Percentiles rank a stretch among this genome's conserved stretches.
phyloP scores from a whole-genome alignment of 345 rosid genomes.

The Rhodamnia rubescens region DNA sequence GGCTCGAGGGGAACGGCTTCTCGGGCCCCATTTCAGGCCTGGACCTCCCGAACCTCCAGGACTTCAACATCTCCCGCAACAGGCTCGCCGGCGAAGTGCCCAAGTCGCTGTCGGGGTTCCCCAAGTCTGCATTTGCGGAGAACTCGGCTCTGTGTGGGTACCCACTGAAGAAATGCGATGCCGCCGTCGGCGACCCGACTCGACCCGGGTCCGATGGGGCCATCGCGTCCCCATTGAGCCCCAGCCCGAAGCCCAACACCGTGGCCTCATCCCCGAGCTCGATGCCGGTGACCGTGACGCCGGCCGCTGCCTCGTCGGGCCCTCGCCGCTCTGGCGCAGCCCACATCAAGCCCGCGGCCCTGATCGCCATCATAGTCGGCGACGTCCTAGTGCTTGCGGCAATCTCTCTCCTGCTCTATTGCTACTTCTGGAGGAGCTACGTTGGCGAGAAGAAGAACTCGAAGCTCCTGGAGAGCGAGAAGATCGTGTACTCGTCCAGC shows the following conservation, averaged over 20 bases:
- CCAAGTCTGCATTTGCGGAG: slow-evolving; percentile 39
- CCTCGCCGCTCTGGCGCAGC: slow-evolving; percentile 5
- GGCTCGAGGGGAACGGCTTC: slow-evolving; percentile 54
- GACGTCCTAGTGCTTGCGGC: slow-evolving; percentile 50
- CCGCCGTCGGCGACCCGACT: slow-evolving; percentile 26
- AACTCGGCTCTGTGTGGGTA: slow-evolving; percentile 65
- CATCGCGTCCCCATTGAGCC: slow-evolving; percentile 42
- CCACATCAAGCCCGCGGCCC: slow-evolving; percentile 43
- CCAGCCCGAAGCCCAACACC: slow-evolving; percentile 19
- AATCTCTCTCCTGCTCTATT: slow-evolving; percentile 68
- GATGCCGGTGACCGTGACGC: slow-evolving; percentile 8
- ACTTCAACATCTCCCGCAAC: slow-evolving; percentile 68
- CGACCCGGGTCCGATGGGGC: slow-evolving; percentile 62
- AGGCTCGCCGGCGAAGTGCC: slow-evolving; percentile 61
- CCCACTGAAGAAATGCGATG: slow-evolving; percentile 39
- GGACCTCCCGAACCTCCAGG: slow-evolving; percentile 47
- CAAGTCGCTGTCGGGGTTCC: slow-evolving; percentile 42
- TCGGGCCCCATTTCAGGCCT: slow-evolving; percentile 39
- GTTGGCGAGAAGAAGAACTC: slow-evolving; percentile 44
- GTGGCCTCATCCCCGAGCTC: slow-evolving; percentile 66
- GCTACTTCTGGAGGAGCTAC: slow-evolving; percentile 82
- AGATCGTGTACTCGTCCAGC: slow-evolving; percentile 78
- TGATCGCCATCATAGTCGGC: slow-evolving; percentile 61
- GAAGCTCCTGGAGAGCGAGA: slow-evolving; percentile 65
- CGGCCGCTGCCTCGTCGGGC: slow-evolving; percentile 5